Base-by-base conservation (phyloP, 768 basidiomycete genomes). In the Amyloporia xantha region DNA sequence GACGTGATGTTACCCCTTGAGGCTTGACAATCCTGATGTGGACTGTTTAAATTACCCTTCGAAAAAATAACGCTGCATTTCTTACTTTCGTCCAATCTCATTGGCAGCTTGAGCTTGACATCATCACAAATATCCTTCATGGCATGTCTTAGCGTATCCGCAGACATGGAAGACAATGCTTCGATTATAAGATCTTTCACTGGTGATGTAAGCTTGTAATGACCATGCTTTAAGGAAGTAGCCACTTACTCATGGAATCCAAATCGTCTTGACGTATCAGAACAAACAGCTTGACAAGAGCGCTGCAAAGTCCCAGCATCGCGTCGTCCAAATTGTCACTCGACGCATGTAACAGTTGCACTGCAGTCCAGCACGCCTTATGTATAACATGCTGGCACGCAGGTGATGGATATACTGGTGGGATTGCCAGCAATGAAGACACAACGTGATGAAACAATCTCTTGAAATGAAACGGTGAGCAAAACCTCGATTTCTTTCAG, bases 201-300 rank as follows among this genome's bases (percentile, higher is more conserved):
- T 57, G 20, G 2, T 46, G 13, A 12, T 15, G 63, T 59, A 3
- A 71, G 50, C 15, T n/a, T n/a, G n/a, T n/a, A n/a, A n/a, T n/a
- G n/a, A n/a, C n/a, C n/a, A n/a, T n/a, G n/a, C n/a, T n/a, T n/a
- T n/a, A n/a, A n/a, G n/a, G n/a, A n/a, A n/a, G n/a, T n/a, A n/a
- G 27, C 7, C 38, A 49, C 58, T 12, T 28, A 59, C 60, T 45
- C 10, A 19, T 20, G 1, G 48, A 21, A 13, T 49, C 58, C 3
- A 28, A 9, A 0, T 19, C 30, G 1, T n/a, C 35, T 4, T 57
- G 47, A 9, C 44, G 45, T 10, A 62, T 45, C 1, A 43, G 13
- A 1, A 56, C 12, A 42, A 57, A 62, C 2, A 60, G 24, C 4
- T 41, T 37, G 19, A 24, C 46, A 9, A 60, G 12, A 2, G 41